These are phyloP conservation scores for Arxiozyma slooffiae DNA, from an alignment of 1,139 yeast genomes.

Conservation along the genomic window DNA sequence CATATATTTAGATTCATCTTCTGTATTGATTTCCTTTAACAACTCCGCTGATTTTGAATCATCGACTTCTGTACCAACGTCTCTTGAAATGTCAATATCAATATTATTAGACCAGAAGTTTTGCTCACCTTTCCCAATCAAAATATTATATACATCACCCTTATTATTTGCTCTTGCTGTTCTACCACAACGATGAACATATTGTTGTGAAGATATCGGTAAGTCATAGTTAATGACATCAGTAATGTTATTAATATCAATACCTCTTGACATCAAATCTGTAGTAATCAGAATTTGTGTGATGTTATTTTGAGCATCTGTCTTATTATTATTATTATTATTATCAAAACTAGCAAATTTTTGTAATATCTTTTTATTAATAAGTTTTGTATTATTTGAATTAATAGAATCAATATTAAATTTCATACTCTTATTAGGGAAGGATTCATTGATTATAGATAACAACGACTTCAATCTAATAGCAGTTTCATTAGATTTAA, in stretches of 20 bases:
- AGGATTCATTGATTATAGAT: constrained; percentile 34
- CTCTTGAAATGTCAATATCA: constrained; percentile 35
- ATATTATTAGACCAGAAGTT: constrained; percentile 51
- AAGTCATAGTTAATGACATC: constrained; percentile 83
- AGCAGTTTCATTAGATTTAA: constrained; percentile 81
- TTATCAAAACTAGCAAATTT: constrained; percentile 35
- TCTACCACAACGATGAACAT: constrained; percentile 92
- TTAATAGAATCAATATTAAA: constrained; percentile 34
- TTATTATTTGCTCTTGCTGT: constrained; percentile 82
- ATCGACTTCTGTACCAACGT: constrained; percentile 14
- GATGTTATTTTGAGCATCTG: constrained; percentile 16
- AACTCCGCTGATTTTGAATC: neutral
- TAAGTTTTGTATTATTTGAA: constrained; percentile 42
- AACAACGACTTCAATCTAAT: constrained; percentile 61
- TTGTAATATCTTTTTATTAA: constrained; percentile 42
- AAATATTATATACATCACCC: constrained; percentile 66
- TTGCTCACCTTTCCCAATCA: constrained; percentile 66
- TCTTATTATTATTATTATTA: neutral
- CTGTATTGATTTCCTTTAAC: constrained; percentile 13
- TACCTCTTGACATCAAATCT: constrained; percentile 90
- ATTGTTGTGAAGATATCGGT: constrained; percentile 82
- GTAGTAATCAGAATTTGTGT: constrained; percentile 66
- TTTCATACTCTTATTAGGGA: constrained; percentile 13
- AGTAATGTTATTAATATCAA: constrained; percentile 63
- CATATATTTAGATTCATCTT: constrained; percentile 35